Evolutionary conservation across 192 early-diverging fungal species (phyloP).

Genomic region (Backusella australiensis): DNA sequence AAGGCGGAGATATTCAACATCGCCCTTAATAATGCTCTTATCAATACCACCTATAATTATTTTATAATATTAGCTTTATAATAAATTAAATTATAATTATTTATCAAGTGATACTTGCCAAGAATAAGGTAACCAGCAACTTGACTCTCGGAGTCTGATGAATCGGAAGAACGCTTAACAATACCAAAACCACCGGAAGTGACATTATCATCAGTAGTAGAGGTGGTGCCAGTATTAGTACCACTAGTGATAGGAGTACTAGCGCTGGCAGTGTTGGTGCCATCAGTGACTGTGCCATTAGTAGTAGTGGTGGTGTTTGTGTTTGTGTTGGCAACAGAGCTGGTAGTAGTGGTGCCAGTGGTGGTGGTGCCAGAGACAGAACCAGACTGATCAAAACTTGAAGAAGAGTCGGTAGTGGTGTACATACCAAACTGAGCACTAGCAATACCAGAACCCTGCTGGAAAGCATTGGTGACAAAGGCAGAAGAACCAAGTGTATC

Average conservation of each 20-base stretch:
- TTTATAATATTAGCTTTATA: not conserved
- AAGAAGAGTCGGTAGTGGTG: slow-evolving; percentile 7
- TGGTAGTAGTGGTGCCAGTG: not conserved
- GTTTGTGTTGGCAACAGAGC: not conserved
- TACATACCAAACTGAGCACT: slow-evolving; percentile 37
- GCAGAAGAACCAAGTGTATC: slow-evolving; percentile 17
- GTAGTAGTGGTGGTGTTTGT: not conserved
- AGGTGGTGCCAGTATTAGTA: not conserved
- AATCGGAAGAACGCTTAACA: slow-evolving; percentile 18
- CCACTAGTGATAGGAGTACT: not conserved
- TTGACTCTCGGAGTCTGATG: not conserved
- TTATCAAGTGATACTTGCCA: slow-evolving; percentile 7
- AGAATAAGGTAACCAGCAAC: slow-evolving; percentile 33
- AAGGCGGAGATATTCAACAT: slow-evolving; percentile 18
- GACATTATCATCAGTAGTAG: not conserved
- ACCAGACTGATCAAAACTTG: slow-evolving; percentile 16
- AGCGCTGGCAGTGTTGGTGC: not conserved
- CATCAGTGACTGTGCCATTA: not conserved
- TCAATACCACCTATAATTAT: slow-evolving; percentile 32
- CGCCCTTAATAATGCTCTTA: slow-evolving; percentile 22
- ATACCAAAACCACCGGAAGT: slow-evolving; percentile 24
- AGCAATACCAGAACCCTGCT: slow-evolving; percentile 23
- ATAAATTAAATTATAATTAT: not conserved
- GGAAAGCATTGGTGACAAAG: slow-evolving; percentile 27
- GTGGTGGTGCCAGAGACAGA: not conserved